Percentiles rank a stretch among this genome's conserved stretches.
Conservation (phyloP, 805 yeast genomes). For the Metschnikowia santaceciliae region DNA sequence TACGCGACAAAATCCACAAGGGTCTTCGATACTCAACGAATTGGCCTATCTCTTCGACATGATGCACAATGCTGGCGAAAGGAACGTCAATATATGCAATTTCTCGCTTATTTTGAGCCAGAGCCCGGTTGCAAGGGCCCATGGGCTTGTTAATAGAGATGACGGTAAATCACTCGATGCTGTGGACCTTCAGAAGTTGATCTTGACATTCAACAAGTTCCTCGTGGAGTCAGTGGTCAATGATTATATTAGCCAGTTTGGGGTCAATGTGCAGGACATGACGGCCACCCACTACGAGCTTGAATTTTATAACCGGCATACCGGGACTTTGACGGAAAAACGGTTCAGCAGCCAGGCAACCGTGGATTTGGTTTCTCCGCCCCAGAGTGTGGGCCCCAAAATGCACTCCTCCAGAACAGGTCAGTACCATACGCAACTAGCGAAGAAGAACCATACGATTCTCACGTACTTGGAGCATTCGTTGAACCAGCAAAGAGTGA, state of each 20-base stretch:
- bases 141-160: constrained; percentile 53
- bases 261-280: constrained; percentile 24
- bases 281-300: constrained; percentile 45
- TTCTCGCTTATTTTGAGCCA: constrained; percentile 46
- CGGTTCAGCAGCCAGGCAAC: constrained; percentile 34
- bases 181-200: constrained; percentile 38
- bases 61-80: constrained; percentile 77
- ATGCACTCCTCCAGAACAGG: background rate
- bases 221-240: constrained; percentile 47
- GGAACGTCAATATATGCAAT: constrained; percentile 70
- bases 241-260: constrained; percentile 43
- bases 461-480: constrained; percentile 60
- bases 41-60: constrained; percentile 88
- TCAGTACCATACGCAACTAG: constrained; percentile 5
- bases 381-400: constrained; percentile 18
- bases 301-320: constrained; percentile 32
- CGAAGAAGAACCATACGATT: constrained; percentile 32
- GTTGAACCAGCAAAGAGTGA: constrained; percentile 48
- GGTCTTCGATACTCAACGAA: constrained; percentile 65
- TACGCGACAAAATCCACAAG: constrained; percentile 30
- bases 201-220: constrained; percentile 57
- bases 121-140: constrained; percentile 43
- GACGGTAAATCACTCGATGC: constrained; percentile 43
- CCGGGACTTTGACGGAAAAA: constrained; percentile 36
- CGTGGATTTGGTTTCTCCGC: constrained; percentile 43